phyloP scores from a whole-genome alignment of 116 monocot genomes.

The Trichopus zeylanicus region DNA sequence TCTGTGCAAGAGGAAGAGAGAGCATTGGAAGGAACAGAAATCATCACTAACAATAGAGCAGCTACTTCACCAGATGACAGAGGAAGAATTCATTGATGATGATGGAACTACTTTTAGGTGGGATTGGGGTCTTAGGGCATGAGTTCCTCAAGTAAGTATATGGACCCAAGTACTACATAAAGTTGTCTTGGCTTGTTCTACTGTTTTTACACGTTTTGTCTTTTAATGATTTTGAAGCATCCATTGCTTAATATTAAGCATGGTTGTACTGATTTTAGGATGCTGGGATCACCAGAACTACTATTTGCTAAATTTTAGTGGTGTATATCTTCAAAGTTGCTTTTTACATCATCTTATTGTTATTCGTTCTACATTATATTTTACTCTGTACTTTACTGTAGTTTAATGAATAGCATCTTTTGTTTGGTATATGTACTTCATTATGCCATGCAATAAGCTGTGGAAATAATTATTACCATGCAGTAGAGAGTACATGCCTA shows the following conservation, averaged over 20 bases:
- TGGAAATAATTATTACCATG: neutral
- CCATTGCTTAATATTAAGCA: neutral
- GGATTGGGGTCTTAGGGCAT: slow-evolving; percentile 64
- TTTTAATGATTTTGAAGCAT: neutral
- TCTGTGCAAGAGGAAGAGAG: slow-evolving; percentile 3
- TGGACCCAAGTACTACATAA: neutral
- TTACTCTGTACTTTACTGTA: too few species aligned
- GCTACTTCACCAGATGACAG: slow-evolving; percentile 76
- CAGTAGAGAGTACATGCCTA: neutral
- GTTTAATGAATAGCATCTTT: too few species aligned
- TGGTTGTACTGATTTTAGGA: neutral
- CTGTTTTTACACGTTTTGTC: neutral
- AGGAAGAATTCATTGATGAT: slow-evolving; percentile 95
- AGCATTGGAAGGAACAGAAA: slow-evolving; percentile 9
- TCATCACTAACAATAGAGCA: slow-evolving; percentile 40
- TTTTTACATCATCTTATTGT: too few species aligned
- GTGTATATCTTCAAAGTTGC: too few species aligned
- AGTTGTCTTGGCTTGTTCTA: neutral
- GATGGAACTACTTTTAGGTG: slow-evolving; percentile 92
- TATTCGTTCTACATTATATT: too few species aligned
- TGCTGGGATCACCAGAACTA: too few species aligned
- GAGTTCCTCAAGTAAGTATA: slow-evolving; percentile 87
- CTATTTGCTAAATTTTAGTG: too few species aligned
- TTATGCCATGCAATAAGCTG: neutral
- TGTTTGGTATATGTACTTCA: too few species aligned